These are phyloP conservation scores for Penicillium sp. DNA, from an alignment of 2,329 filamentous ascomycete species.

Conservation along the genomic window DNA sequence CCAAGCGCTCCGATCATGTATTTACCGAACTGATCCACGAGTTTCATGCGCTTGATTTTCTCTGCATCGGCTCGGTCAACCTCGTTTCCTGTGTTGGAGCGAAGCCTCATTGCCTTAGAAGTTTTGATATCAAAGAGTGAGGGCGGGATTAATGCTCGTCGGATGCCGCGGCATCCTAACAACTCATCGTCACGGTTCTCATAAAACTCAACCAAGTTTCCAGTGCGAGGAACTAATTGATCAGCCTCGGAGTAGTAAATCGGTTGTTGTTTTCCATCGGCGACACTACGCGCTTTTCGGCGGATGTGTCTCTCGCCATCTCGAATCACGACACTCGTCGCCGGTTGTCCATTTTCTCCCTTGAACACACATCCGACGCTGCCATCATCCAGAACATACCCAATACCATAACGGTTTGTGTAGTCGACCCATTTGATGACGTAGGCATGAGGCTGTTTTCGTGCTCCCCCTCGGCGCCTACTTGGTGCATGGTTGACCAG, in stretches of 20 bases:
- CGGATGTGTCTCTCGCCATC: conserved; percentile 50
- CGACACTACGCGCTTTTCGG: conserved; percentile 43
- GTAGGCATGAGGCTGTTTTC: conserved; percentile 43
- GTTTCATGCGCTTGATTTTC: conserved; percentile 49
- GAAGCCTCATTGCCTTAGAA: conserved; percentile 36
- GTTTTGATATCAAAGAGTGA: conserved; percentile 41
- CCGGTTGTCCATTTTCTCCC: conserved; percentile 45
- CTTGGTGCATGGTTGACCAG: conserved; percentile 34
- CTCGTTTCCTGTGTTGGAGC: conserved; percentile 34
- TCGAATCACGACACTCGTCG: conserved; percentile 48
- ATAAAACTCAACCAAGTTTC: conserved; percentile 49
- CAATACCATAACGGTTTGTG: conserved; percentile 53
- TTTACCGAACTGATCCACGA: conserved; percentile 53
- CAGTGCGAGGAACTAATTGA: conserved; percentile 46
- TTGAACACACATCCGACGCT: conserved; percentile 53
- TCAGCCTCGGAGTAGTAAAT: conserved; percentile 43
- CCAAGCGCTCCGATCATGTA: conserved; percentile 53
- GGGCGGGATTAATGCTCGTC: conserved; percentile 42
- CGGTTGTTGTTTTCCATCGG: conserved; percentile 28
- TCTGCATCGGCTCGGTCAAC: conserved; percentile 44
- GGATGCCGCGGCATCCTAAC: conserved; percentile 39
- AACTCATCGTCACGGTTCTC: conserved; percentile 43
- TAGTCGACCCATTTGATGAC: conserved; percentile 57
- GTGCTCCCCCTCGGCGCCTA: conserved; percentile 32
- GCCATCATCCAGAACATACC: conserved; percentile 53